Conservation (phyloP, 495 filamentous ascomycete genomes). For the Xylaria palmicola region DNA sequence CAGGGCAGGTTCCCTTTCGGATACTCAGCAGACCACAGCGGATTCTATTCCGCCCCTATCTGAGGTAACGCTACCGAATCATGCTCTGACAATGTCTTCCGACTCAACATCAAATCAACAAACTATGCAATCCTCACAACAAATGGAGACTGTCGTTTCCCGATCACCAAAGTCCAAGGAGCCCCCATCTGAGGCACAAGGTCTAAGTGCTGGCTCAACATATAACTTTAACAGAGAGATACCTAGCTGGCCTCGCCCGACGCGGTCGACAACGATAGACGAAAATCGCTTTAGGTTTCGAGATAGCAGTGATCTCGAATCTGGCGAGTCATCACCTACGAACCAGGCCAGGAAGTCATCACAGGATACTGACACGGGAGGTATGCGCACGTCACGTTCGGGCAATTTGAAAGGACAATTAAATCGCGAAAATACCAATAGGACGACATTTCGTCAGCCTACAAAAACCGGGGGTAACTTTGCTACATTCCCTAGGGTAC, state of each 20-base stretch:
- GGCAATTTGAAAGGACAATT: neutral
- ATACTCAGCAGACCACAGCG: neutral
- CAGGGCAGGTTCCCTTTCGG: constrained; percentile 1
- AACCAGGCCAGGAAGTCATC: neutral
- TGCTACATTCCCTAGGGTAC: constrained; percentile 25
- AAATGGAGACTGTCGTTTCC: neutral
- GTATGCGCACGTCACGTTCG: constrained; percentile 11
- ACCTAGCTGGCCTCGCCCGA: neutral
- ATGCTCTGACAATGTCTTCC: neutral
- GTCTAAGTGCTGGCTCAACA: neutral
- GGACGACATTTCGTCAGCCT: constrained; percentile 9
- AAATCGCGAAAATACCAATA: neutral
- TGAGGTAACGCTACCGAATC: neutral
- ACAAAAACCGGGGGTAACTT: constrained; percentile 26
- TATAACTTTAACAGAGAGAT: constrained; percentile 1
- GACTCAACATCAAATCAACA: neutral
- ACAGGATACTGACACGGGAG: constrained; percentile 19
- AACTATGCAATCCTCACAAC: neutral
- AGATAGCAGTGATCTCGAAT: constrained; percentile 31
- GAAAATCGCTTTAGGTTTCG: constrained; percentile 27
- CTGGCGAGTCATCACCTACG: constrained; percentile 22
- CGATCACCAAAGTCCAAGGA: neutral
- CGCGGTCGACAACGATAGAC: constrained; percentile 12
- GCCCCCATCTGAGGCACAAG: neutral
- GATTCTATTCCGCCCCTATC: neutral